These are phyloP conservation scores for Pseudocohnilembus persalinus DNA, from an alignment of 169 alveolate genomes.

Conservation along the genomic window DNA sequence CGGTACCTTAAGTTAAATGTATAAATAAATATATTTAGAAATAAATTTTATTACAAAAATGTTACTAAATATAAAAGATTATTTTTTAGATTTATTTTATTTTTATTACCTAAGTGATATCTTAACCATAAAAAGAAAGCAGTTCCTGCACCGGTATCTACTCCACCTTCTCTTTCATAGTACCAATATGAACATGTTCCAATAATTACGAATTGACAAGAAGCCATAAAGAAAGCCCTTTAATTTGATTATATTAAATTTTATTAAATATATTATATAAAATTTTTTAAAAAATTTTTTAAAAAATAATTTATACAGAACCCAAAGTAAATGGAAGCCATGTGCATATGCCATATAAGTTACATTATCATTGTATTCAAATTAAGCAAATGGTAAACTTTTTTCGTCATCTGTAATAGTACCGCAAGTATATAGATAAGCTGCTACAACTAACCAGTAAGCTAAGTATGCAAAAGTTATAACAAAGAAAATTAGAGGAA, in stretches of 20 bases:
- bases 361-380: background rate
- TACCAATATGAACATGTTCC: background rate
- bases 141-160: background rate
- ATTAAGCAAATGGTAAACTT: conserved; percentile 1
- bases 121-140: background rate
- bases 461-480: conserved; percentile 2
- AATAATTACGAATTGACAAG: background rate
- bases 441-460: conserved; percentile 9
- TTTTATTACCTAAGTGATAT: background rate
- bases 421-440: conserved; percentile 11
- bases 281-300: too few relatives aligned
- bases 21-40: too few relatives aligned
- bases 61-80: too few relatives aligned
- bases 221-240: background rate
- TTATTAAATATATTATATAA: too few relatives aligned
- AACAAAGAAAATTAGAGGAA: conserved; percentile 17
- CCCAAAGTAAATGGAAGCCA: background rate
- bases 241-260: too few relatives aligned
- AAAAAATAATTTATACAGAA: background rate
- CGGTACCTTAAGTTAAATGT: conserved; percentile 64
- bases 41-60: too few relatives aligned
- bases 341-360: background rate
- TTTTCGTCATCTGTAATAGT: background rate
- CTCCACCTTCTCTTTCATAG: background rate
- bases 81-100: too few relatives aligned